Conservation (phyloP, 352 stramenopile genomes). For the Phytophthora syringae region DNA sequence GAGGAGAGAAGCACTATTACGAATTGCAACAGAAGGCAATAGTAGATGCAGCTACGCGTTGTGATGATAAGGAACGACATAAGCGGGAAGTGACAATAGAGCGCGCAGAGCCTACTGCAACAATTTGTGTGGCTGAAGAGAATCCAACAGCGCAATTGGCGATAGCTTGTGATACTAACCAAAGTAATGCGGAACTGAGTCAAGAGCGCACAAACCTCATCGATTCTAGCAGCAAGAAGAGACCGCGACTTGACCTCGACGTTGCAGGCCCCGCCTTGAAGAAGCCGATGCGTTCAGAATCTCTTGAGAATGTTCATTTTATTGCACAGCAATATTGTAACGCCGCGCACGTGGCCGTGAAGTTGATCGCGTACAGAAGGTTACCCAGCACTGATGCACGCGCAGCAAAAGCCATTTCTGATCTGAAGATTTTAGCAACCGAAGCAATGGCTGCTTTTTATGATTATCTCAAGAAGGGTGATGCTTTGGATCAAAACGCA, state of each 20-base stretch:
- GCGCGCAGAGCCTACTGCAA: no score
- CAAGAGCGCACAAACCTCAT: background rate
- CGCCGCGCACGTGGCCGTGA: background rate
- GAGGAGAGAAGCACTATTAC: no score
- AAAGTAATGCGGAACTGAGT: background rate
- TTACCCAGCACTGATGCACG: background rate
- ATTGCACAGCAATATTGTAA: background rate
- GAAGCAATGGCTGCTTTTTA: background rate
- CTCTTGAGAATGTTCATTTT: background rate
- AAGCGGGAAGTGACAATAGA: no score
- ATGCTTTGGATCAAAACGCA: background rate
- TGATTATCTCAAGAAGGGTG: background rate
- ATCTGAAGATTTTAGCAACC: slow-evolving; percentile 9
- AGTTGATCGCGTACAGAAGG: background rate
- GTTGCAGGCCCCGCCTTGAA: background rate
- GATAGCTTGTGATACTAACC: background rate
- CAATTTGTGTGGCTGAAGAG: no score
- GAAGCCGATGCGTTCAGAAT: background rate
- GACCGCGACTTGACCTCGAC: background rate
- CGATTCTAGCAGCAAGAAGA: slow-evolving; percentile 4
- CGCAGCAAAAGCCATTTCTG: background rate
- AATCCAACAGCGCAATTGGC: no score
- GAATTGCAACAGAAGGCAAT: no score
- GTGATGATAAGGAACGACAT: no score
- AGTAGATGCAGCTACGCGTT: no score